Evolutionary conservation across 1,139 yeast genomes (phyloP).

Genomic region (Debaryomyces sp.): DNA sequence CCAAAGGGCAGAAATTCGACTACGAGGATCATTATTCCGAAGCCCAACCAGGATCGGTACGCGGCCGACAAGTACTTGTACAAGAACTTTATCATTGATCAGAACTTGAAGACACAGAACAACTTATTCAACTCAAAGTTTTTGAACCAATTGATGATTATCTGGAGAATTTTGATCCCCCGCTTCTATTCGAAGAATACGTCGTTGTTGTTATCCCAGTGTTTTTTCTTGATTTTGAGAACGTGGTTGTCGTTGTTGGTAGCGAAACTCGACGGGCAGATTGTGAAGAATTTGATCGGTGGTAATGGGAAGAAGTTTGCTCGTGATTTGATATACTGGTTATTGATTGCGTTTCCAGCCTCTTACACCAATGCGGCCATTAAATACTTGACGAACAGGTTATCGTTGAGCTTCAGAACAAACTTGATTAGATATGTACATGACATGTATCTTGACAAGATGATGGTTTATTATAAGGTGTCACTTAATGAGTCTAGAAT

Average conservation of each 20-base stretch:
- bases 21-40: conserved; percentile 56
- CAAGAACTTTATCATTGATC: conserved; percentile 51
- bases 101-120: conserved; percentile 35
- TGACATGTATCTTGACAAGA: conserved; percentile 82
- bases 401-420: conserved; percentile 84
- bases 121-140: conserved; percentile 64
- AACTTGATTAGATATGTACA: conserved; percentile 84
- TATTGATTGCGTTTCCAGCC: conserved; percentile 89
- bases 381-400: conserved; percentile 73
- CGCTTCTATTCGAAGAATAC: conserved; percentile 69
- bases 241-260: conserved; percentile 87
- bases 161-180: conserved; percentile 85
- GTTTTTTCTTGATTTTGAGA: conserved; percentile 74
- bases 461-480: conserved; percentile 80
- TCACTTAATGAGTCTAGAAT: conserved; percentile 48
- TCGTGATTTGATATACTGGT: conserved; percentile 83
- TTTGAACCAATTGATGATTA: conserved; percentile 69
- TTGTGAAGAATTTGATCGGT: conserved; percentile 85
- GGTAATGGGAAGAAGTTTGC: conserved; percentile 77
- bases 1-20: conserved; percentile 50
- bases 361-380: conserved; percentile 92
- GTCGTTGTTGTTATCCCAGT: conserved; percentile 66
- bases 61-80: conserved; percentile 72
- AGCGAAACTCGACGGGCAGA: conserved; percentile 89
- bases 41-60: conserved; percentile 59